Base-by-base conservation (phyloP, 495 filamentous ascomycete genomes). In the Trichoderma asperelloides region DNA sequence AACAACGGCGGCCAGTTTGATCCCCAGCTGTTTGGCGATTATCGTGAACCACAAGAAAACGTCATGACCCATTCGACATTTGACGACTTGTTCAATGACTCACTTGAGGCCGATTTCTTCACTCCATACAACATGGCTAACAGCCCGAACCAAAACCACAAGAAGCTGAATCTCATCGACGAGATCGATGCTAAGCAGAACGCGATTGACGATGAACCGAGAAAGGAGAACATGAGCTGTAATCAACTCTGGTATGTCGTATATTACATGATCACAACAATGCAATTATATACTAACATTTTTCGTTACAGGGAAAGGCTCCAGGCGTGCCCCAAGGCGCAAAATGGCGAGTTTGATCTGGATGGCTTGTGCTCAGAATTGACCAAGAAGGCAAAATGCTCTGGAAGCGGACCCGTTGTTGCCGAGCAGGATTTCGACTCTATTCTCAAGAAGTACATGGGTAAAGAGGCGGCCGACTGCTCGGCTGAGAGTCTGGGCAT, bases 311-410 rank as follows among this genome's bases (percentile, higher is more conserved):
- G 95, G 95, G 92, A 98, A 77, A 92, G 90, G 79, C 80, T 99
- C 41, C 90, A 94, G 80, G 84, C 84, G 28, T 95, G 93, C 76
- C 89, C 92, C 63, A 91, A 88, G 72, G 95, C 95, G 73, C 89
- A 89, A 71, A 88, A 85, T 62, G 93, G 92, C 70, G 91, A 94
- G 69, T 86, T 97, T 68, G 95, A 99, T 70, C 89, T 99, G 70
- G 96, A 99, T 74, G 85, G 86, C 65, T 84, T 99, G 15, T 99
- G 96, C 78, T 87, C 89, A 7, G 93, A 99, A 69, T 85, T 99
- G n/a, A 89, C 93, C 67, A 89, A 90, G 72, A 99, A 99, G 79
- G 96, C 96, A 60, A 93, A 93, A 74, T 99, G 96, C 74, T 96
- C 92, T 1, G 95, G 96, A 73, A 86, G 83, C 30, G 94, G 95